Base-by-base conservation (phyloP, 164 flowering plant genomes). In the Cinnamomum micranthum region DNA sequence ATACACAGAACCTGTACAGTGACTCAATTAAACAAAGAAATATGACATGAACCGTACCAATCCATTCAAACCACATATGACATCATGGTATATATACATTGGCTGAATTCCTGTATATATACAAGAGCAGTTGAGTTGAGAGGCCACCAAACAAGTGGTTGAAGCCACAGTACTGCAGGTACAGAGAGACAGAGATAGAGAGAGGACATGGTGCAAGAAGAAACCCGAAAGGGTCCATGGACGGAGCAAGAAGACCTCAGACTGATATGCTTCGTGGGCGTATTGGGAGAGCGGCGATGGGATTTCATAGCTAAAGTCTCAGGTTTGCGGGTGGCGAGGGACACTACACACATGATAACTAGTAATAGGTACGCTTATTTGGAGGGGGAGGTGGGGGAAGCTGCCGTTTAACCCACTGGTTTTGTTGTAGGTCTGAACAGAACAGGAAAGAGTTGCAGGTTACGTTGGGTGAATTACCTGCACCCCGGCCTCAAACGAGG, bases 391-490 rank as follows among this genome's bases (percentile, higher is more conserved):
- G 60, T 55, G 60, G 60, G 60, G n/a, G 81, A 78, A 71, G 75
- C 83, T 13, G 63, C 85, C 78, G 60, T 72, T 84, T 87, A 85
- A 85, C 87, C 20, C 17, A 75, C 71, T 80, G 74, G 71, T 80
- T 85, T 82, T 86, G 76, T 91, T 87, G 85, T 87, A 95, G 99
- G 99, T 86, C 81, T 95, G 80, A 91, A 91, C 82, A 89, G 99
- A 88, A 90, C 97, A 78, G 99, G 99, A 51, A 95, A 92, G 80
- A 93, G 99, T 85, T 95, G 99, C 93, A 85, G 99, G 89, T 78
- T 95, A 50, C 86, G 99, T 1, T 95, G 99, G 98, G 95, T 93
- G 79, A 95, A 95, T 79, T 95, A 95, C 83, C 85, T 95, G n/a
- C 89, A 92, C 72, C 99, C 99, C 19, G 97, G 91, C 51, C 97